phyloP scores from a whole-genome alignment of 208 protist species.

The Balamuthia mandrillaris region DNA sequence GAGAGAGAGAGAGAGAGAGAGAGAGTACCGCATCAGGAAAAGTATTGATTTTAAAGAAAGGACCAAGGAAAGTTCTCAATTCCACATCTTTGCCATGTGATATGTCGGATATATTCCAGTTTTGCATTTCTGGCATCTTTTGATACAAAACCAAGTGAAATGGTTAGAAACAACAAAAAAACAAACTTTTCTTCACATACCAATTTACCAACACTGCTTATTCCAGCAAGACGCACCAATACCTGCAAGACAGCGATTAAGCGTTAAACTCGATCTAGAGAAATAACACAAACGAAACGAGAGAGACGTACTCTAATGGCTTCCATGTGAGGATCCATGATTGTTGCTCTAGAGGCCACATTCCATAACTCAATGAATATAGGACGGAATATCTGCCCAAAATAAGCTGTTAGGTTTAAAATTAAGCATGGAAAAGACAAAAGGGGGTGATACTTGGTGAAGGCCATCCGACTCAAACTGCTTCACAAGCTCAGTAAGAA shows the following conservation, averaged over 20 bases:
- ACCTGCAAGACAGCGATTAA: no score
- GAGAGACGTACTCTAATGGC: not conserved
- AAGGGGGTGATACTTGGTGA: not conserved
- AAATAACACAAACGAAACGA: not conserved
- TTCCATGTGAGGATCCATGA: not conserved
- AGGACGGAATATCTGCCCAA: not conserved
- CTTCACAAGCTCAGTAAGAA: not conserved
- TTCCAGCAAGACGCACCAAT: not conserved
- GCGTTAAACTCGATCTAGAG: not conserved
- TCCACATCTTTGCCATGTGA: not conserved
- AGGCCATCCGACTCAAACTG: constrained; percentile 26
- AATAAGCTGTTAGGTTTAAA: not conserved
- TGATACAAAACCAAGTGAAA: not conserved
- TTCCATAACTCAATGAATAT: not conserved
- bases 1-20: not conserved
- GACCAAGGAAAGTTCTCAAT: not conserved
- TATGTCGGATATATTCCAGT: not conserved
- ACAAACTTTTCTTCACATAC: no score
- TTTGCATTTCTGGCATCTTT: not conserved
- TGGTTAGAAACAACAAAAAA: no score
- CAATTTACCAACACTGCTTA: not conserved
- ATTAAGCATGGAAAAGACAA: not conserved
- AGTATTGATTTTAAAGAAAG: constrained; percentile 20
- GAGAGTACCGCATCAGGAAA: constrained; percentile 11
- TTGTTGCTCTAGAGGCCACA: not conserved